A percentile compares a stretch with the other conserved stretches of the same genome.
phyloP scores from a whole-genome alignment of 208 protist genomes.

The Crithidia brevicula region DNA sequence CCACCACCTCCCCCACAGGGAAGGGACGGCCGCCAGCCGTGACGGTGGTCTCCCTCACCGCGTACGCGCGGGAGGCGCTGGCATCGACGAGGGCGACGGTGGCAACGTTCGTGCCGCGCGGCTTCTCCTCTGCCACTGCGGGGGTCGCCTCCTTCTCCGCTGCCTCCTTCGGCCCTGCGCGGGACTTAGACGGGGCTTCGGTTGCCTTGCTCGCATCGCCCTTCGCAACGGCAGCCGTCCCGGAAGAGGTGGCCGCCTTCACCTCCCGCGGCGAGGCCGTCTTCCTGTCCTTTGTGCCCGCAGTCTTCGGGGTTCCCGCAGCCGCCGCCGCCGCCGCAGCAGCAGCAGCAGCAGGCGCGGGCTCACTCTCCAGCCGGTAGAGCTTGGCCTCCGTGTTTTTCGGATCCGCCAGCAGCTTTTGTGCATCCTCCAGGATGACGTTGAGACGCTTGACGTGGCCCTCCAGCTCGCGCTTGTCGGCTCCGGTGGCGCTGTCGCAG shows the following conservation, averaged over 20 bases:
- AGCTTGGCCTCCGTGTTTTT: conserved; percentile 37
- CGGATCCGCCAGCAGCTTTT: conserved; percentile 48
- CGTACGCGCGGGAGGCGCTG: conserved; percentile 29
- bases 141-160: not conserved
- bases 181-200: not conserved
- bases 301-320: not conserved
- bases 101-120: conserved; percentile 32
- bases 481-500: conserved; percentile 22
- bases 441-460: conserved; percentile 37
- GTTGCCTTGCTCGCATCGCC: not conserved
- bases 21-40: conserved; percentile 35
- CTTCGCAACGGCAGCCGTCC: not conserved
- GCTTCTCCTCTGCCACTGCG: conserved; percentile 8
- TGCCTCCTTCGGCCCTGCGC: not conserved
- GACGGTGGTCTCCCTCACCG: conserved; percentile 25
- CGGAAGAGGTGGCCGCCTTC: too few species aligned
- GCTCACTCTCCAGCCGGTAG: conserved; percentile 34
- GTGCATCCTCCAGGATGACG: conserved; percentile 41
- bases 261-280: not conserved
- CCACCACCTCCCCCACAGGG: conserved; percentile 50
- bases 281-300: not conserved
- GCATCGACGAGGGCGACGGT: conserved; percentile 36
- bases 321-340: not conserved
- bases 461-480: conserved; percentile 32
- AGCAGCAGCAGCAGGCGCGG: not conserved